A percentile compares a stretch with the other conserved stretches of the same genome.
Conservation (phyloP, 202 grass and related monocot species). For the Zoysia matrella region DNA sequence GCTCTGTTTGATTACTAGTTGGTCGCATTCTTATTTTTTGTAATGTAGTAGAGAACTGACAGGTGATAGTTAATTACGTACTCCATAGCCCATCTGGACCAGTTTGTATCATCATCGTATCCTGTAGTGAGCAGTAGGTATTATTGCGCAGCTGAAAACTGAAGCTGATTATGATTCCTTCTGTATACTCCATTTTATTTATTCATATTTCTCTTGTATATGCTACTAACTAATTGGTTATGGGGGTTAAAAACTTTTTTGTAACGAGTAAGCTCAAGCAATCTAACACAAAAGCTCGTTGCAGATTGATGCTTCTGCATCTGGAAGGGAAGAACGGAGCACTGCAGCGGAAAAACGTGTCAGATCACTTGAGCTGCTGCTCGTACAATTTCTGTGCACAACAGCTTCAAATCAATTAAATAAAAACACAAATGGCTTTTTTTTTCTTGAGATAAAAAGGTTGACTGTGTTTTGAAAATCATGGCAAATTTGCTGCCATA, state of each 20-base stretch:
- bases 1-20: slow-evolving; percentile 16
- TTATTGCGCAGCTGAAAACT: background rate
- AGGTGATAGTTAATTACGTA: slow-evolving; percentile 1
- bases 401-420: too few relatives aligned
- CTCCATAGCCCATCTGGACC: background rate
- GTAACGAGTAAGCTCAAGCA: background rate
- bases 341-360: too few relatives aligned
- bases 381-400: too few relatives aligned
- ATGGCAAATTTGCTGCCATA: too few relatives aligned
- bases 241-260: background rate
- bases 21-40: slow-evolving; percentile 22
- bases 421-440: too few relatives aligned
- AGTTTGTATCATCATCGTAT: slow-evolving; percentile 21
- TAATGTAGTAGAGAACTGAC: slow-evolving; percentile 28
- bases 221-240: background rate
- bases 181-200: background rate
- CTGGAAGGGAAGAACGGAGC: too few relatives aligned
- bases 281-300: background rate
- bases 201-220: background rate
- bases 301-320: background rate
- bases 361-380: too few relatives aligned
- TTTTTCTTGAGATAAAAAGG: too few relatives aligned
- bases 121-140: slow-evolving; percentile 1
- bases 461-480: too few relatives aligned
- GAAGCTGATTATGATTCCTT: slow-evolving; percentile 11